phyloP scores from a whole-genome alignment of 78 protist genomes.

The Paulinella micropora region DNA sequence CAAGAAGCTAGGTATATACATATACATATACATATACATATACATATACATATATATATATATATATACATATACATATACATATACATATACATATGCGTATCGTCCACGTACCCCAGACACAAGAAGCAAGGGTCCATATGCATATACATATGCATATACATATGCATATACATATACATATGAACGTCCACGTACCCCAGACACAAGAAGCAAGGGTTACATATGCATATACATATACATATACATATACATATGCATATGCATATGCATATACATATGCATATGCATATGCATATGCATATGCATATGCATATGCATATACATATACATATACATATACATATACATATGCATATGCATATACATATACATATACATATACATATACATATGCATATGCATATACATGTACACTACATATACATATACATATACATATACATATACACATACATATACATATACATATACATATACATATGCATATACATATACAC shows the following conservation, averaged over 20 bases:
- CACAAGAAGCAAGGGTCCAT: not conserved
- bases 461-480: too few relatives aligned
- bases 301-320: not conserved
- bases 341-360: not conserved
- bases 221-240: not conserved
- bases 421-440: too few relatives aligned
- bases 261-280: not conserved
- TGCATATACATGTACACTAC: too few relatives aligned
- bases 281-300: not conserved
- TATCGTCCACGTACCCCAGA: slow-evolving; percentile 75
- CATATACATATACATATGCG: too few relatives aligned
- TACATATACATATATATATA: too few relatives aligned
- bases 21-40: too few relatives aligned
- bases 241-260: not conserved
- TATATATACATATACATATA: not conserved
- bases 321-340: not conserved
- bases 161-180: too few relatives aligned
- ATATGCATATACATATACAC: too few relatives aligned
- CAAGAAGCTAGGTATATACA: too few relatives aligned
- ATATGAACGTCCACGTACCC: not conserved
- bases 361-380: not conserved
- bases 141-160: too few relatives aligned
- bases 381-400: not conserved
- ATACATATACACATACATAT: too few relatives aligned
- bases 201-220: not conserved